phyloP scores from a whole-genome alignment of 148 eudicot species.

The Cornus suecica region DNA sequence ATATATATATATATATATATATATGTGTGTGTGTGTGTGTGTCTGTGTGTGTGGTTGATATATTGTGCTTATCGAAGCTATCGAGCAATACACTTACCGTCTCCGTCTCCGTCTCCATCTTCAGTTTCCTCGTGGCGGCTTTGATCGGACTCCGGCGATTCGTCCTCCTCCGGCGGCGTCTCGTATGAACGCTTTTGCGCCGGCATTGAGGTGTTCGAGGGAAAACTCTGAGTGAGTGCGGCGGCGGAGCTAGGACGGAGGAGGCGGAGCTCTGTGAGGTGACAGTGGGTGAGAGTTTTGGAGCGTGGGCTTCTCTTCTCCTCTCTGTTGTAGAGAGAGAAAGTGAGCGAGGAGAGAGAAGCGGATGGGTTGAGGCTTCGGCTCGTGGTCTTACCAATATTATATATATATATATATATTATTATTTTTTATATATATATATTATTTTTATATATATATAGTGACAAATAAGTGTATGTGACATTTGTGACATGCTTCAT shows the following conservation, averaged over 20 bases:
- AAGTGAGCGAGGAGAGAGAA: neutral
- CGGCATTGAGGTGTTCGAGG: constrained; percentile 39
- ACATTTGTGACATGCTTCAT: neutral
- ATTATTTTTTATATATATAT: too few relatives aligned
- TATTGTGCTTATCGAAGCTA: neutral
- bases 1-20: too few relatives aligned
- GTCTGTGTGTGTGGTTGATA: too few relatives aligned
- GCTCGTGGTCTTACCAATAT: too few relatives aligned
- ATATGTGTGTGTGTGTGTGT: too few relatives aligned
- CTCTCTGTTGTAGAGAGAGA: neutral
- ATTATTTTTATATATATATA: too few relatives aligned
- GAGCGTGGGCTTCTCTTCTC: neutral
- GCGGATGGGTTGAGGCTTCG: neutral
- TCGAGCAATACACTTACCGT: neutral
- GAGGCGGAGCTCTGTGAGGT: neutral
- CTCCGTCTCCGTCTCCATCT: neutral
- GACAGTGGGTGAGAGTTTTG: neutral
- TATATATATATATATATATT: too few relatives aligned
- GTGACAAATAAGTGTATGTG: neutral
- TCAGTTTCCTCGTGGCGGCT: constrained; percentile 17
- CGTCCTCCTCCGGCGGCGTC: constrained; percentile 19
- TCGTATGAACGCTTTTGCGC: constrained; percentile 35
- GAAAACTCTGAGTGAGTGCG: neutral
- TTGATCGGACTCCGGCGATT: constrained; percentile 20
- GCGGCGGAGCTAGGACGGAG: neutral